Evolutionary conservation across 345 rosid species (phyloP), one percentile per base, ranked within the genome.

Genomic region (Cardiospermum halicacabum): DNA sequence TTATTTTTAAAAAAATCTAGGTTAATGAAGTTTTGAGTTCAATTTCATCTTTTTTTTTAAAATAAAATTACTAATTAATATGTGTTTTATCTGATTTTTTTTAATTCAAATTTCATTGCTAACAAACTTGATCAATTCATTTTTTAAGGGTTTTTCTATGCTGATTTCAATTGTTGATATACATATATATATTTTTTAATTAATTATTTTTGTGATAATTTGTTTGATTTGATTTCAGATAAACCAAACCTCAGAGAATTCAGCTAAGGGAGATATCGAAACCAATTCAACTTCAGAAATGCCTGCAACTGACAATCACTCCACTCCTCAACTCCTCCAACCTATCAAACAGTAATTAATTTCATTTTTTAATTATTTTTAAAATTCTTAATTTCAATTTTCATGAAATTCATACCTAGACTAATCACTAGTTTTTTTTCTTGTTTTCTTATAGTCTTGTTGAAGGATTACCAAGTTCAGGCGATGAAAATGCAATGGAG

Each of bases 401-500:
- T 34, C 6, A 15, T 26, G 2, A 0, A 10, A 28, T 18, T 40
- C 34, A 32, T 8, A 1, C 1, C 19, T 43, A 43, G 7, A 15
- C 19, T 30, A 19, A 3, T 43, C 15, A 34, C 3, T 9, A 9
- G 2, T 39, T 9, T 39, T 60, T 40, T 11, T 1, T 5, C 11
- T 32, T 18, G 25, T 10, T 2, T 28, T 4, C 47, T 31, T 42
- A 13, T 55, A 68, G 69, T 60, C 32, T 2, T 31, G 32, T 31
- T 16, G 58, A 51, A 67, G 68, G 51, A 11, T 7, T 24, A 21
- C 56, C 40, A 1, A 13, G 21, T 22, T 42, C 58, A 43, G 61
- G 11, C 56, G 71, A 54, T 31, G 61, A 60, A n/a, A 63, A 22
- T 50, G 57, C 15, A 11, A 56, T 45, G 69, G 26, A 57, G 32